Conservation (phyloP, 1,284 basidiomycete species). For the Gomphus sp. region DNA sequence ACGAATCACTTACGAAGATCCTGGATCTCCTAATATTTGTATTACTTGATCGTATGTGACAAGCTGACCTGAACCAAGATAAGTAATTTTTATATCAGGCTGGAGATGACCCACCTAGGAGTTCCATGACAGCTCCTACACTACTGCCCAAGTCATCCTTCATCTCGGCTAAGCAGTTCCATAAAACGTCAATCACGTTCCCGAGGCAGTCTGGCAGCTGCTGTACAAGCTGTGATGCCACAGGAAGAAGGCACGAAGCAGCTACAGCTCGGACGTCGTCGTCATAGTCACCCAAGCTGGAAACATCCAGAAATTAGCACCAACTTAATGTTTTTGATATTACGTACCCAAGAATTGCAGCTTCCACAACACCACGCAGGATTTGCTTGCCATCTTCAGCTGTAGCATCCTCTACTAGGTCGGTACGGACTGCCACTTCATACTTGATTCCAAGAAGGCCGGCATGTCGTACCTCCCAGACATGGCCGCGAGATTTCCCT, state of each 20-base stretch:
- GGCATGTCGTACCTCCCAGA: slow-evolving; percentile 98
- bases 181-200: slow-evolving; percentile 76
- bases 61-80: slow-evolving; percentile 52
- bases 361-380: slow-evolving; percentile 74
- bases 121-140: slow-evolving; percentile 95
- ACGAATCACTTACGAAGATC: slow-evolving; percentile 47
- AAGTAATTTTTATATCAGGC: slow-evolving; percentile 11
- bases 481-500: slow-evolving; percentile 37
- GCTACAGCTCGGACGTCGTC: slow-evolving; percentile 97
- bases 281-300: slow-evolving; percentile 81
- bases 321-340: neutral
- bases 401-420: slow-evolving; percentile 52
- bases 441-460: slow-evolving; percentile 96
- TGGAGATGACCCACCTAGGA: slow-evolving; percentile 54
- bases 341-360: slow-evolving; percentile 77
- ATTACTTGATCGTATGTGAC: slow-evolving; percentile 78
- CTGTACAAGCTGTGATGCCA: slow-evolving; percentile 73
- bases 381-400: slow-evolving; percentile 37
- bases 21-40: slow-evolving; percentile 57
- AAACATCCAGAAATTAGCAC: slow-evolving; percentile 12
- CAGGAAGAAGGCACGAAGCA: slow-evolving; percentile 84
- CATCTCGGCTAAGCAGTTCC: slow-evolving; percentile 87
- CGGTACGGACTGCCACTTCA: slow-evolving; percentile 87
- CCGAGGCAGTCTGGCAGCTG: slow-evolving; percentile 68
- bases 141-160: slow-evolving; percentile 97